Evolutionary conservation across 768 basidiomycete genomes (phyloP).

Genomic region (Auricularia auricula-judae): DNA sequence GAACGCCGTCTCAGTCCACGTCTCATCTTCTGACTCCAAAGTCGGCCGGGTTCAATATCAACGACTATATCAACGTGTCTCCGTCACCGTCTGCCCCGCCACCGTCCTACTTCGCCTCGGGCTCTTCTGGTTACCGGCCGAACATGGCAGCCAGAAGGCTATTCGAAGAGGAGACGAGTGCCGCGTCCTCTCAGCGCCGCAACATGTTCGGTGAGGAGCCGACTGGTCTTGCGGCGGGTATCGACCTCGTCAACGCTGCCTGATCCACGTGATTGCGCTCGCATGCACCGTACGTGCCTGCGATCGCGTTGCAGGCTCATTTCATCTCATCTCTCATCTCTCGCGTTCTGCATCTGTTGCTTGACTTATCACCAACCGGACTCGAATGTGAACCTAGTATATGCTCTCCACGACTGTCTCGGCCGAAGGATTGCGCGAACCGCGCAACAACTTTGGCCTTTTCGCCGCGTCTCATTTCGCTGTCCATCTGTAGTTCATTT

Average conservation of each 20-base stretch:
- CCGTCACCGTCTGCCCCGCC: conserved; percentile 12
- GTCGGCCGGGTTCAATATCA: conserved; percentile 40
- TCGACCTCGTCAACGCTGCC: background rate
- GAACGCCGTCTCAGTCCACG: background rate
- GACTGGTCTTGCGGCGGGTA: background rate
- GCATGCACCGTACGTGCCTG: background rate
- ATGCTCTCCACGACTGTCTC: too few relatives aligned
- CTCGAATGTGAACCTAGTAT: too few relatives aligned
- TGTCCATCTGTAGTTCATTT: too few relatives aligned
- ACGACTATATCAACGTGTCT: conserved; percentile 65
- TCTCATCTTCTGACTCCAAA: background rate
- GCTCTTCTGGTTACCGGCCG: background rate
- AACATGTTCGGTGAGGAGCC: background rate
- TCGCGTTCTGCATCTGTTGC: too few relatives aligned
- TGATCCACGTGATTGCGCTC: background rate
- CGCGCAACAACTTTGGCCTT: too few relatives aligned
- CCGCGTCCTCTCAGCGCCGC: background rate
- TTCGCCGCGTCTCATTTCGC: too few relatives aligned
- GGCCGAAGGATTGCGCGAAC: too few relatives aligned
- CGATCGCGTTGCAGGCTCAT: background rate
- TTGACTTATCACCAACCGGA: too few relatives aligned
- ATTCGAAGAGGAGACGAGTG: background rate
- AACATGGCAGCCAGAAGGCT: background rate
- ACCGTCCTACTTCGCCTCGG: background rate
- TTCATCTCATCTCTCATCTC: too few relatives aligned